Percentiles rank a stretch among this genome's conserved stretches.
Evolutionary conservation across 331 rosid genomes (phyloP).

Genomic region (Quercus phellos): DNA sequence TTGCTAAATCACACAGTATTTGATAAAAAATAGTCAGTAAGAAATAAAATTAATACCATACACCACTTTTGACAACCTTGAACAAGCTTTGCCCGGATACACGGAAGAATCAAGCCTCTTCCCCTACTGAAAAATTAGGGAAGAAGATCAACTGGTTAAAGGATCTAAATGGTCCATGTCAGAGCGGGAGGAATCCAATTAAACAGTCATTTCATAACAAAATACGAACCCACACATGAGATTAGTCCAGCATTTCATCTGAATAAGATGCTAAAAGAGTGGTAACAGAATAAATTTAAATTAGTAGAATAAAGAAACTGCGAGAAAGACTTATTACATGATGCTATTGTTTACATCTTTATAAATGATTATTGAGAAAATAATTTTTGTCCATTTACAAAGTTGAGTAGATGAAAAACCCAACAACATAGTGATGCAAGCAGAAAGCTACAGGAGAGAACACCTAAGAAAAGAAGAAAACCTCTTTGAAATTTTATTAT

Average conservation of each 20-base stretch:
- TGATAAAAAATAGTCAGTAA: too few species aligned
- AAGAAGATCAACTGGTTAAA: neutral
- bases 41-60: too few species aligned
- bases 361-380: constrained; percentile 41
- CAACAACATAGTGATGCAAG: constrained; percentile 11
- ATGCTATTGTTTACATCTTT: constrained; percentile 52
- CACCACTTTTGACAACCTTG: neutral
- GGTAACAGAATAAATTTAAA: constrained; percentile 22
- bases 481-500: too few species aligned
- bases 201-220: neutral
- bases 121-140: neutral
- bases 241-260: neutral
- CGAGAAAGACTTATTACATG: constrained; percentile 4
- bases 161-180: too few species aligned
- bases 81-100: neutral
- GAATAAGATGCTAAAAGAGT: neutral
- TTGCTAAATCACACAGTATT: too few species aligned
- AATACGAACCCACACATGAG: neutral
- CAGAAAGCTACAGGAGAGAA: too few species aligned
- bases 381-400: constrained; percentile 42
- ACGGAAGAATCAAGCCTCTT: neutral
- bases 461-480: too few species aligned
- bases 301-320: constrained; percentile 11
- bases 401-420: constrained; percentile 31
- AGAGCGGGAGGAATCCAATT: too few species aligned